phyloP scores from a whole-genome alignment of 306 rosid species.

The Pyrus communis region DNA sequence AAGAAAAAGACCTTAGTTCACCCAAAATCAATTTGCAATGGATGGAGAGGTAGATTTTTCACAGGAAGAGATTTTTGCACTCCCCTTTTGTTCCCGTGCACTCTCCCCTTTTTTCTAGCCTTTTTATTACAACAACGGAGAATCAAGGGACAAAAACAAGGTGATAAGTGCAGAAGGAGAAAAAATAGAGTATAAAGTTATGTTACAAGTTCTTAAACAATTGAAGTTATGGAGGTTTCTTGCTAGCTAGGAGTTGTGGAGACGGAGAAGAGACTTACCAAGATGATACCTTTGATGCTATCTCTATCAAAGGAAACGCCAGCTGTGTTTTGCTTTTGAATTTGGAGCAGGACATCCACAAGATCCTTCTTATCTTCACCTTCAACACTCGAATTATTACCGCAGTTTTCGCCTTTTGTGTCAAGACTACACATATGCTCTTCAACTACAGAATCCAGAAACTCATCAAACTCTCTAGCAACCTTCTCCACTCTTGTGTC shows the following conservation, averaged over 20 bases:
- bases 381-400: too few relatives aligned
- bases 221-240: not conserved
- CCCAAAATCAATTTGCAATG: not conserved
- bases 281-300: constrained; percentile 37
- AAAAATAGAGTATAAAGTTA: too few relatives aligned
- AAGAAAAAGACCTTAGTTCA: not conserved
- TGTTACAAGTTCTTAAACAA: not conserved
- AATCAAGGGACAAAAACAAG: too few relatives aligned
- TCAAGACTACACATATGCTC: constrained; percentile 27
- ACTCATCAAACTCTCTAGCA: constrained; percentile 31
- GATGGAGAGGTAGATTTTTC: not conserved
- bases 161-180: not conserved
- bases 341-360: constrained; percentile 44
- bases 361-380: constrained; percentile 21
- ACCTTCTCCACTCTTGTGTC: constrained; percentile 28
- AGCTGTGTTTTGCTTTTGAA: constrained; percentile 16
- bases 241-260: not conserved
- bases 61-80: too few relatives aligned
- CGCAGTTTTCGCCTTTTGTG: not conserved
- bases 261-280: constrained; percentile 20
- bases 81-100: too few relatives aligned
- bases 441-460: constrained; percentile 39
- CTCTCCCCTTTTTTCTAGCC: too few relatives aligned
- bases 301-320: constrained; percentile 38
- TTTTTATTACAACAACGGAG: too few relatives aligned